Percentiles rank a stretch among this genome's conserved stretches.
Conservation (phyloP, 495 filamentous ascomycete species). For the Cladorrhinum samala region DNA sequence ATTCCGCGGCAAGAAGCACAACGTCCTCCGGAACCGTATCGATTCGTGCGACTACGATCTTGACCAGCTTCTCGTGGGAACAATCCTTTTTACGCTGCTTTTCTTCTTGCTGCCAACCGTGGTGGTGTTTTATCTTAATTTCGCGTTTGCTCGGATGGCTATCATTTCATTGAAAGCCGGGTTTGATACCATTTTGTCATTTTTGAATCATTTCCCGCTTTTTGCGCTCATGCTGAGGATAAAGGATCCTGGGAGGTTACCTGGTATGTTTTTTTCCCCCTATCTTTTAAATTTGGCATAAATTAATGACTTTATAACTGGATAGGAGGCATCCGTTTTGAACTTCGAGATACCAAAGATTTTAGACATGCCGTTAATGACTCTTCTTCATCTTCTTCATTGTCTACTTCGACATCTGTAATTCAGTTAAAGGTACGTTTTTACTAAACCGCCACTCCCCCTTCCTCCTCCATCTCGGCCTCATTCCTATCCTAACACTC, state of each 20-base stretch:
- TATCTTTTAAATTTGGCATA: neutral
- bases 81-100: constrained; percentile 90
- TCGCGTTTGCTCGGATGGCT: constrained; percentile 86
- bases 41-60: constrained; percentile 99
- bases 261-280: constrained; percentile 49
- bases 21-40: constrained; percentile 93
- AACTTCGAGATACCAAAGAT: constrained; percentile 68
- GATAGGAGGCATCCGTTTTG: constrained; percentile 80
- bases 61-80: constrained; percentile 92
- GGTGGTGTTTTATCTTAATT: constrained; percentile 93
- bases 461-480: too few relatives aligned
- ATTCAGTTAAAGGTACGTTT: constrained; percentile 67
- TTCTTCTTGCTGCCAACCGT: constrained; percentile 96
- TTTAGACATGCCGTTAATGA: constrained; percentile 37
- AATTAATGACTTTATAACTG: constrained; percentile 3
- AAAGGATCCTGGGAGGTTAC: constrained; percentile 86
- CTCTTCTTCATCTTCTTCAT: constrained; percentile 12
- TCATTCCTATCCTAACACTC: too few relatives aligned
- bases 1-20: constrained; percentile 95
- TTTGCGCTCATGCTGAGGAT: constrained; percentile 95
- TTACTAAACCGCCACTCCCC: neutral
- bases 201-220: constrained; percentile 94
- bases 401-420: constrained; percentile 55
- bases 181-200: constrained; percentile 86
- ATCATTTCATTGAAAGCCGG: constrained; percentile 88